Evolutionary conservation across 768 basidiomycete genomes (phyloP).

Genomic region (Tulasnella sp.): DNA sequence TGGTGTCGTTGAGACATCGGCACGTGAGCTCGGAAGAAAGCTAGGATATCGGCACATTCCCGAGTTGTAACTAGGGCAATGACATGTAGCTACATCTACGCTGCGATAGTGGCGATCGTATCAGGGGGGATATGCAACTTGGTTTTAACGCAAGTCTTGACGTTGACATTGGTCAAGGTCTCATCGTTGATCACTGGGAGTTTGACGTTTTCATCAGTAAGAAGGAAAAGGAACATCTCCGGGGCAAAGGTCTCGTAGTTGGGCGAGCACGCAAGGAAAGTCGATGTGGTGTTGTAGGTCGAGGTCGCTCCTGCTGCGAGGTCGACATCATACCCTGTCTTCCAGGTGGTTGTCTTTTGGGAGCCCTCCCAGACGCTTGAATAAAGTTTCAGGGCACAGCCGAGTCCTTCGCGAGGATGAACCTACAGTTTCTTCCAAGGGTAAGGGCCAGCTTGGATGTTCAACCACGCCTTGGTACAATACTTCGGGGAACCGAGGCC

Average conservation of each 20-base stretch:
- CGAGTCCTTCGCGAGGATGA: background rate
- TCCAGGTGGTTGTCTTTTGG: conserved; percentile 15
- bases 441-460: conserved; percentile 2
- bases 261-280: conserved; percentile 17
- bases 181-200: conserved; percentile 7
- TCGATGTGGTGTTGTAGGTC: background rate
- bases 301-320: background rate
- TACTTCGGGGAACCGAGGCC: conserved; percentile 6
- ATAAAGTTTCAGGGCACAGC: background rate
- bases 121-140: conserved; percentile 13
- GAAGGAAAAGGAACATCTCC: background rate
- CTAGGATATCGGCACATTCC: background rate
- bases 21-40: background rate
- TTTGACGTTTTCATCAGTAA: background rate
- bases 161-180: background rate
- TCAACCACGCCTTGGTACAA: background rate
- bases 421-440: conserved; percentile 11
- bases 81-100: background rate
- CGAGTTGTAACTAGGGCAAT: background rate
- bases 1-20: background rate
- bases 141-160: conserved; percentile 18
- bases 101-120: background rate
- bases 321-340: background rate
- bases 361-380: background rate
- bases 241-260: conserved; percentile 18